Evolutionary conservation across 2,329 filamentous ascomycete genomes (phyloP).

Genomic region (Mycocentrospora acerina): DNA sequence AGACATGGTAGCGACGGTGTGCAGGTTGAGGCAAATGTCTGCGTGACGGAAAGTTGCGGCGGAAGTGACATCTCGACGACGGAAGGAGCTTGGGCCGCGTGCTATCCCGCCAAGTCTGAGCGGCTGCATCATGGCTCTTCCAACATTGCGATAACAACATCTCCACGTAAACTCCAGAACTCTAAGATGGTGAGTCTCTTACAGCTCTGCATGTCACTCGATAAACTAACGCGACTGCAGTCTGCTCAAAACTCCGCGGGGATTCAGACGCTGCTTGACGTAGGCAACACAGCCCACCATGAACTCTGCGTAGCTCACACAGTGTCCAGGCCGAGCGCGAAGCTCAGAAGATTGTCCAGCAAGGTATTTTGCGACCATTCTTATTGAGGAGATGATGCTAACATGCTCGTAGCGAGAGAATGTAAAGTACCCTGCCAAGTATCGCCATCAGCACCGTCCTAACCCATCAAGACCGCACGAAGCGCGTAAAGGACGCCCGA

Average conservation of each 20-base stretch:
- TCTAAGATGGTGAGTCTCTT: slow-evolving; percentile 28
- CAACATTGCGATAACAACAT: slow-evolving; percentile 22
- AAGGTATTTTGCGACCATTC: slow-evolving; percentile 63
- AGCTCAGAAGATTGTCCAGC: slow-evolving; percentile 98
- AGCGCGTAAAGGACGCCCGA: slow-evolving; percentile 94
- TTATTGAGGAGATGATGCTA: too few relatives aligned
- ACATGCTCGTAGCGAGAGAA: slow-evolving; percentile 68
- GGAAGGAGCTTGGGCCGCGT: slow-evolving; percentile 35
- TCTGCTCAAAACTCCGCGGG: slow-evolving; percentile 97
- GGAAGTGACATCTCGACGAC: slow-evolving; percentile 15
- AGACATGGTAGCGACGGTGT: slow-evolving; percentile 65
- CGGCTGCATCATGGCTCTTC: slow-evolving; percentile 28
- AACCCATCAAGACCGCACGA: slow-evolving; percentile 73
- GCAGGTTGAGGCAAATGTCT: slow-evolving; percentile 1
- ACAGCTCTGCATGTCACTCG: background rate
- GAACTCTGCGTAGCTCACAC: slow-evolving; percentile 40
- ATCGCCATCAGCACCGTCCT: slow-evolving; percentile 16
- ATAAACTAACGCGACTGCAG: slow-evolving; percentile 52
- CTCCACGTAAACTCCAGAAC: slow-evolving; percentile 8
- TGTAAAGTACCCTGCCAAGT: slow-evolving; percentile 57
- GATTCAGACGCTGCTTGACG: slow-evolving; percentile 98
- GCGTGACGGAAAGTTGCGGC: slow-evolving; percentile 9
- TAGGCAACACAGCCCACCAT: slow-evolving; percentile 55
- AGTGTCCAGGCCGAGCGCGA: slow-evolving; percentile 83
- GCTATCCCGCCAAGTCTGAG: slow-evolving; percentile 23